Conservation (phyloP, 345 rosid species). For the Heritiera fomes region DNA sequence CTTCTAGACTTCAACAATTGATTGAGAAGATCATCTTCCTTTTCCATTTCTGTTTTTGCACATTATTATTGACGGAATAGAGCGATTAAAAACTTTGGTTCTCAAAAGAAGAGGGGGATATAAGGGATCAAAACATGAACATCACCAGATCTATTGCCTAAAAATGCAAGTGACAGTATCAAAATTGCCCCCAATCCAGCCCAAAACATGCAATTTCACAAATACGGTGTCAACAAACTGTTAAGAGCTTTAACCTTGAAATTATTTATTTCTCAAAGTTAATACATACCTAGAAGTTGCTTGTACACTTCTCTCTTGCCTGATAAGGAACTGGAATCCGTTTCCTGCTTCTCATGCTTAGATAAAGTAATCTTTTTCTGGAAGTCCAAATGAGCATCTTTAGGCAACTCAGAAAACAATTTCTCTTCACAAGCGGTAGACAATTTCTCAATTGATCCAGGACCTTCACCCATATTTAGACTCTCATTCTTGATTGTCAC, state of each 20-base stretch:
- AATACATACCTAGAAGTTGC: constrained; percentile 59
- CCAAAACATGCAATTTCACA: background rate
- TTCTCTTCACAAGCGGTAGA: constrained; percentile 33
- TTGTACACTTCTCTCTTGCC: constrained; percentile 49
- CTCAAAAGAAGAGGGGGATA: background rate
- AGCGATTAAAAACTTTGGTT: background rate
- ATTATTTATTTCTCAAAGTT: constrained; percentile 6
- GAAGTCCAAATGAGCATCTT: constrained; percentile 53
- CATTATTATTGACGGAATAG: constrained; percentile 17
- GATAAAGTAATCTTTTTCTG: constrained; percentile 76
- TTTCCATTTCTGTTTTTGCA: constrained; percentile 69
- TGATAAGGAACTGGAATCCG: constrained; percentile 41
- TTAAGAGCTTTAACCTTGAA: background rate
- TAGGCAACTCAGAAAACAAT: constrained; percentile 32
- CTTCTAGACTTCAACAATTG: constrained; percentile 72
- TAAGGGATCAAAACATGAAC: background rate
- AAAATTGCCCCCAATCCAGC: background rate
- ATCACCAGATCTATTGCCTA: background rate
- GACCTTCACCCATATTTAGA: constrained; percentile 51
- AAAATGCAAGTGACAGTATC: constrained; percentile 1
- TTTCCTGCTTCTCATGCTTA: constrained; percentile 66
- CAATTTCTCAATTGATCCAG: constrained; percentile 24
- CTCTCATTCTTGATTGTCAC: constrained; percentile 78
- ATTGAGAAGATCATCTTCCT: constrained; percentile 76
- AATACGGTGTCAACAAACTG: background rate